Base-by-base conservation (phyloP, 768 basidiomycete species). In the Sporobolomyces roseus region DNA sequence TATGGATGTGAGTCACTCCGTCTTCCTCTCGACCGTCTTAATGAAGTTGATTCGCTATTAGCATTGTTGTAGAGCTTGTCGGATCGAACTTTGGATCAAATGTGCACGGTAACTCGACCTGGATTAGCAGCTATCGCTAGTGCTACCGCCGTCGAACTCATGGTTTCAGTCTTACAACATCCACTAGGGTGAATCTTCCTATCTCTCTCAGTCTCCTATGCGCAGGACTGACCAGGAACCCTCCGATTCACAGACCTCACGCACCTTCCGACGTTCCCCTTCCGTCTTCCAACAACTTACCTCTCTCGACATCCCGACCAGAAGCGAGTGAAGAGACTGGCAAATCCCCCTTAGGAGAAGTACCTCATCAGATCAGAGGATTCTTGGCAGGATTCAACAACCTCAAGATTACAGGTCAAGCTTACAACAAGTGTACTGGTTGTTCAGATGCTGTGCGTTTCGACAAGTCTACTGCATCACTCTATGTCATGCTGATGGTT, bases 31-130 rank as follows among this genome's bases (percentile, higher is more conserved):
- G 21, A n/a, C n/a, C n/a, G n/a, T n/a, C n/a, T n/a, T n/a, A n/a
- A n/a, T n/a, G n/a, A n/a, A n/a, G n/a, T n/a, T n/a, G n/a, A n/a
- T n/a, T n/a, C 10, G 45, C 45, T 13, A 7, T 14, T 46, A 46
- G 14, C 14, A 46, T 23, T 23, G 45, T 46, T 23, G 7, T 50
- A 68, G 67, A 59, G 56, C 12, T 79, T 89, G 49, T 88, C 89
- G 1, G 94, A 98, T 77, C 84, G 93, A 48, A 94, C 93, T 5
- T 84, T 98, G 19, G 96, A 98, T 78, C 94, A 98, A 78, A 97
- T 97, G 94, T 99, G 96, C 77, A 98, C 96, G 1, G 96, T 99
- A 35, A 97, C 94, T 0, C 82, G 96, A 27, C 96, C 96, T 0
- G 94, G 94, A 0, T 83, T 98, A 2, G 96, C 94, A 0, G 86